Evolutionary conservation across 176 grass and related monocot species (phyloP).

Genomic region (Musa schizocarpa): DNA sequence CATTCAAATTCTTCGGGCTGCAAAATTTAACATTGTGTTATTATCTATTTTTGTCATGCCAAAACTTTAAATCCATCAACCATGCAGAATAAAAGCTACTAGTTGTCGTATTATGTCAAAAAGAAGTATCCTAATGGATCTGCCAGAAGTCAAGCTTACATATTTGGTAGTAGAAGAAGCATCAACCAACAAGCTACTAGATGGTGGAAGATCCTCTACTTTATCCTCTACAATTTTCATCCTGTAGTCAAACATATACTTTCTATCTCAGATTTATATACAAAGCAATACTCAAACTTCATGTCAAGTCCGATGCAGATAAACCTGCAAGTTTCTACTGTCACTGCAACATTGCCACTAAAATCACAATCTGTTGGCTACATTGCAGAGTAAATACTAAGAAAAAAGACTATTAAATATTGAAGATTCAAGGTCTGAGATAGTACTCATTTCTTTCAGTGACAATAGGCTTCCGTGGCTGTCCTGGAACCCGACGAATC

Average conservation of each 20-base stretch:
- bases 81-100: not conserved
- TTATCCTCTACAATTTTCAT: slow-evolving; percentile 51
- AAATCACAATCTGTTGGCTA: not conserved
- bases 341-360: not conserved
- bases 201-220: slow-evolving; percentile 37
- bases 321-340: not conserved
- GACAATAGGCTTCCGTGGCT: slow-evolving; percentile 67
- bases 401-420: slow-evolving; percentile 18
- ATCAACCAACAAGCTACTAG: slow-evolving; percentile 29
- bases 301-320: not conserved
- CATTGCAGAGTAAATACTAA: slow-evolving; percentile 20
- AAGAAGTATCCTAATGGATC: not conserved
- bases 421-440: slow-evolving; percentile 44
- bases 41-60: not conserved
- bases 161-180: slow-evolving; percentile 59
- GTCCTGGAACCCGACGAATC: slow-evolving; percentile 90
- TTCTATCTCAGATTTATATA: not conserved
- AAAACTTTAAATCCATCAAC: slow-evolving; percentile 28
- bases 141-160: slow-evolving; percentile 37
- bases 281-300: not conserved
- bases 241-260: slow-evolving; percentile 37
- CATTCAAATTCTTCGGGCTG: slow-evolving; percentile 97
- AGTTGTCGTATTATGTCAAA: not conserved
- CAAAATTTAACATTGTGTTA: slow-evolving; percentile 22
- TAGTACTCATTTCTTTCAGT: slow-evolving; percentile 75